Percentiles rank a stretch among this genome's conserved stretches.
These are phyloP conservation scores for Leucocoprinus leucothites DNA, from an alignment of 768 basidiomycete species.

Conservation along the genomic window DNA sequence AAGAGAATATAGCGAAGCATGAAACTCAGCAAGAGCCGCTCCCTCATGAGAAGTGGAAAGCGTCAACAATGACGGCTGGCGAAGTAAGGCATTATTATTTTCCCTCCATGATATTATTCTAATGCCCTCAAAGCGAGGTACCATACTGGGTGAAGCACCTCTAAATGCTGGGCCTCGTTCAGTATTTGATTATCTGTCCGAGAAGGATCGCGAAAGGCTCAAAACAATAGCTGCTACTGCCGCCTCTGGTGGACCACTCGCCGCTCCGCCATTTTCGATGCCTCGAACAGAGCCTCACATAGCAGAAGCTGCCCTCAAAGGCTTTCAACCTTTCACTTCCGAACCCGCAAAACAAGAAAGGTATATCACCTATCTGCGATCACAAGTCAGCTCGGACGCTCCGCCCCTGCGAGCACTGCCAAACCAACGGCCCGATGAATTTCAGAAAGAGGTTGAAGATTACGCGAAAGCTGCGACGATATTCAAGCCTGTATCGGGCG, in stretches of 20 bases:
- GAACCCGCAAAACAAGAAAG: constrained; percentile 81
- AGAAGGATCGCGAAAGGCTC: constrained; percentile 87
- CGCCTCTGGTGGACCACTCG: constrained; percentile 19
- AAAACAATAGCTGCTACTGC: constrained; percentile 45
- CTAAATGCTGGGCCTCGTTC: constrained; percentile 71
- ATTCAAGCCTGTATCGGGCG: constrained; percentile 88
- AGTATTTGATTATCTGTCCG: constrained; percentile 92
- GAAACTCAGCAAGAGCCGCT: constrained; percentile 20
- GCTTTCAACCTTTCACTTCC: constrained; percentile 85
- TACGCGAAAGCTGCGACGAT: constrained; percentile 85
- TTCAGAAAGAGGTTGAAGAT: constrained; percentile 80
- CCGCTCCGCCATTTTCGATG: constrained; percentile 17
- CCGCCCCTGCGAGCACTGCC: constrained; percentile 52
- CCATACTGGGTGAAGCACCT: constrained; percentile 77
- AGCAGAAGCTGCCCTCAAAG: constrained; percentile 82
- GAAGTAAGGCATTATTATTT: constrained; percentile 47
- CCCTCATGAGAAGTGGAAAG: constrained; percentile 50
- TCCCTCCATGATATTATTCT: constrained; percentile 1
- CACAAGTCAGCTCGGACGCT: constrained; percentile 53
- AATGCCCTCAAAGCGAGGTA: constrained; percentile 59
- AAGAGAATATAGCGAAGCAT: constrained; percentile 39
- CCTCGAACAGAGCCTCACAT: constrained; percentile 71
- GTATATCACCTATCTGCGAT: constrained; percentile 78
- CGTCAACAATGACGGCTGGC: constrained; percentile 57
- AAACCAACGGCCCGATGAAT: constrained; percentile 61